A percentile compares a stretch with the other conserved stretches of the same genome.
phyloP scores from a whole-genome alignment of 305 asterid genomes.

The Solanum chacoense region DNA sequence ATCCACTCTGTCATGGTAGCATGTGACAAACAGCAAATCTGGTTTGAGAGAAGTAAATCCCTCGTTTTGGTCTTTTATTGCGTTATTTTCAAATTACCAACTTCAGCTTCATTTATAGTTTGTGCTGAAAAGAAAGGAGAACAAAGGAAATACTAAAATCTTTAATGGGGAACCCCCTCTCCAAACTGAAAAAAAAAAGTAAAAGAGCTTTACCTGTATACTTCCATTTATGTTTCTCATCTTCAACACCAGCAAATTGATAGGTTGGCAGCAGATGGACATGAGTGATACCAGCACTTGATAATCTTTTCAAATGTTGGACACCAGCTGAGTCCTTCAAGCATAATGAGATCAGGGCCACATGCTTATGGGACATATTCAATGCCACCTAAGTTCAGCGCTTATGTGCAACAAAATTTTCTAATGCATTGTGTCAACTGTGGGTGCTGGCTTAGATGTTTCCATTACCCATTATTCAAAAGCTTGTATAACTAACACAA shows the following conservation, averaged over 20 bases:
- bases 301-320: constrained; percentile 66
- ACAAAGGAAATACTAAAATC: not conserved
- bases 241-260: constrained; percentile 90
- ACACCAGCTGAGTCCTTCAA: constrained; percentile 87
- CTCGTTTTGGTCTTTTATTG: not conserved
- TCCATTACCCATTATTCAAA: not conserved
- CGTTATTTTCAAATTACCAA: not conserved
- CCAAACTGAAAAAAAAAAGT: not conserved
- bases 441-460: not conserved
- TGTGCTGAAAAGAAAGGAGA: constrained; percentile 6
- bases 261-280: constrained; percentile 84
- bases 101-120: not conserved
- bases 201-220: constrained; percentile 34
- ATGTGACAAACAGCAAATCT: not conserved
- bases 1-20: not conserved
- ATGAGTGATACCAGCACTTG: constrained; percentile 75
- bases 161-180: not conserved
- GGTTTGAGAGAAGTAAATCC: not conserved
- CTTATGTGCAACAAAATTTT: not conserved
- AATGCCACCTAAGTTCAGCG: not conserved
- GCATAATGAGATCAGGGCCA: constrained; percentile 5
- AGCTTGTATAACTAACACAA: not conserved
- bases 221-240: constrained; percentile 74
- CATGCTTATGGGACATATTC: not conserved
- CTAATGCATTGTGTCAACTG: not conserved